These are phyloP conservation scores for Blepharisma japonicum DNA, from an alignment of 73 alveolate genomes.

Conservation along the genomic window DNA sequence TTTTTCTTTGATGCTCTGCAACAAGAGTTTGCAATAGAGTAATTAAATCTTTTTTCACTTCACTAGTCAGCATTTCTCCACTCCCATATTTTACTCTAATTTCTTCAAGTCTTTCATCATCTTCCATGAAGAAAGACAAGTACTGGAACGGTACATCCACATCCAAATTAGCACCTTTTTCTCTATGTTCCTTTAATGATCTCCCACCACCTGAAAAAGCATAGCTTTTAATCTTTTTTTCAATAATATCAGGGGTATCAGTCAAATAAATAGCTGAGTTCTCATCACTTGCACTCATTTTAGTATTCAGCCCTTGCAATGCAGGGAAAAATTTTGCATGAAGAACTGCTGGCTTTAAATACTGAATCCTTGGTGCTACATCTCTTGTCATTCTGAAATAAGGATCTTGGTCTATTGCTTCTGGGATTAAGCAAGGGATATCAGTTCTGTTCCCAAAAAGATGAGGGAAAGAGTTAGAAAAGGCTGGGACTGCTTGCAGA, in stretches of 20 bases:
- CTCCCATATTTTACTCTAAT: constrained; percentile 79
- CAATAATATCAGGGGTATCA: constrained; percentile 83
- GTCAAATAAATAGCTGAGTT: constrained; percentile 78
- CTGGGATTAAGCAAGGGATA: constrained; percentile 93
- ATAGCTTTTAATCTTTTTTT: constrained; percentile 91
- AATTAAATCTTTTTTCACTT: constrained; percentile 79
- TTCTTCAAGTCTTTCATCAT: constrained; percentile 89
- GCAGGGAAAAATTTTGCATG: constrained; percentile 98
- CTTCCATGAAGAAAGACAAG: constrained; percentile 94
- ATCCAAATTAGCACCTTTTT: constrained; percentile 96
- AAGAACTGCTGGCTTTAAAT: constrained; percentile 90
- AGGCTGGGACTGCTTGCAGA: constrained; percentile 96
- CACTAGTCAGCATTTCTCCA: constrained; percentile 96
- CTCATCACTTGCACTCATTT: constrained; percentile 78
- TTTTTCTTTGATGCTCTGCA: constrained; percentile 57
- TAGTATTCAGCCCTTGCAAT: constrained; percentile 80
- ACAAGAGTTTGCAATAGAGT: constrained; percentile 60
- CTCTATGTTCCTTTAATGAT: constrained; percentile 92
- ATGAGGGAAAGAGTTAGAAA: constrained; percentile 94
- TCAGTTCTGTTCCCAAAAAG: constrained; percentile 64
- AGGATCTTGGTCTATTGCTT: constrained; percentile 99
- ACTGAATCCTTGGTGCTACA: constrained; percentile 91
- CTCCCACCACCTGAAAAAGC: constrained; percentile 98
- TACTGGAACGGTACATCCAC: constrained; percentile 85
- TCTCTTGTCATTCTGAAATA: constrained; percentile 99